Base-by-base conservation (phyloP, 108 stramenopile species). In the Aureococcus anophagefferens region DNA sequence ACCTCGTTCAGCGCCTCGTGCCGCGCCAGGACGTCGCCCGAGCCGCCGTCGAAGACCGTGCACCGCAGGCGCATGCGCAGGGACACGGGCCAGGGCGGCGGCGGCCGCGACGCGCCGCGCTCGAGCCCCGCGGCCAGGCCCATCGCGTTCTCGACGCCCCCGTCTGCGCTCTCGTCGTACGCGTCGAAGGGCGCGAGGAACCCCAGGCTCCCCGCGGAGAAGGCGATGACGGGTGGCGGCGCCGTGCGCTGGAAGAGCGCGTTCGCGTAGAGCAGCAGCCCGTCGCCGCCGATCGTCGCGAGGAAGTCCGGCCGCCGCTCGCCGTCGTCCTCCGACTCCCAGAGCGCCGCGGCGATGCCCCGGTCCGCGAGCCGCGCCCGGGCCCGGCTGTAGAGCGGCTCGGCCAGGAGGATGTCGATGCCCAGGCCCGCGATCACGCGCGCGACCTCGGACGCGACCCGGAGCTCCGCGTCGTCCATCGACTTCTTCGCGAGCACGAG, bases 1-100 rank as follows among this genome's bases (percentile, higher is more conserved):
- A 95, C 92, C 79, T 98, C 97, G 78, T 98, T 98, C 63, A 98
- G 77, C 4, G 94, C 95, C 79, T 86, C 90, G 82, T 82, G 93
- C 0, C 89, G 77, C 30, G 82, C 79, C 17, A 72, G 72, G 29
- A 90, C 74, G 18, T 83, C 72, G 34, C 91, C 92, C 69, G 90
- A 84, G 33, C 72, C 73, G 9, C 64, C 75, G 45, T 80, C 83
- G 33, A 92, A 76, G 37, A 97, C 84, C 16, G 88, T 79, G 70
- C 91, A 92, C 69, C 90, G 86, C 35, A 96, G 77, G 63, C 96
- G 83, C 94, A 95, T 96, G 36, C 96, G 78, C 74, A 94, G 89
- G 3, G 91, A 89, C 59, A 82, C 62, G 72, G 46, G 63, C 59
- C 75, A 34, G 30, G 44, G 45, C 31, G 30, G 14, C 30, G 32